A percentile compares a stretch with the other conserved stretches of the same genome.
phyloP scores from a whole-genome alignment of 2,329 filamentous ascomycete genomes.

The Blastomyces silverae region DNA sequence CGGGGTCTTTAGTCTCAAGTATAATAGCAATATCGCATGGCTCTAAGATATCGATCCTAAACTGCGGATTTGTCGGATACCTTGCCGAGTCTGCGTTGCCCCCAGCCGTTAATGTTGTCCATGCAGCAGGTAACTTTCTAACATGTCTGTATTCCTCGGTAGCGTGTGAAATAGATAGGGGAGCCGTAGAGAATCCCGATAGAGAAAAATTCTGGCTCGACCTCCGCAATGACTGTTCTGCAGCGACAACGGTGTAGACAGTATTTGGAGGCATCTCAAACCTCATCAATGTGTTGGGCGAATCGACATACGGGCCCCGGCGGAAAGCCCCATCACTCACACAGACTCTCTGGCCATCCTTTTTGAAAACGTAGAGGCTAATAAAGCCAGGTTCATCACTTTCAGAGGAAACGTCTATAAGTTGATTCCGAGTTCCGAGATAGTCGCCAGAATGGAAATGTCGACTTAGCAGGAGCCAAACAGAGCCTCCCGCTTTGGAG shows the following conservation, averaged over 20 bases:
- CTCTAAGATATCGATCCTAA: slow-evolving; percentile 53
- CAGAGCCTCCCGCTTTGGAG: slow-evolving; percentile 50
- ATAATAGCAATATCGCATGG: slow-evolving; percentile 63
- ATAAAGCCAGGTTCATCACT: slow-evolving; percentile 68
- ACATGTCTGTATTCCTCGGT: slow-evolving; percentile 53
- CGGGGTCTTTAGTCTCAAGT: slow-evolving; percentile 59
- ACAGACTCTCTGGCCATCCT: slow-evolving; percentile 63
- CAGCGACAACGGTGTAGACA: slow-evolving; percentile 60
- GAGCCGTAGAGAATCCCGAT: slow-evolving; percentile 65
- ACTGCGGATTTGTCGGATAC: slow-evolving; percentile 86
- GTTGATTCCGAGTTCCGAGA: slow-evolving; percentile 14
- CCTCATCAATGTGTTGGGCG: slow-evolving; percentile 79
- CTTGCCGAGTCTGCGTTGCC: slow-evolving; percentile 70
- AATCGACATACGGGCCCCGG: slow-evolving; percentile 83
- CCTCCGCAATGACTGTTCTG: slow-evolving; percentile 70
- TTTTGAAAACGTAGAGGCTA: slow-evolving; percentile 73
- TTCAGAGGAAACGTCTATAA: slow-evolving; percentile 38
- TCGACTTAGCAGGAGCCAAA: slow-evolving; percentile 80
- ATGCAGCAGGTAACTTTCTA: slow-evolving; percentile 56
- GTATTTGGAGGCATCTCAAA: slow-evolving; percentile 53
- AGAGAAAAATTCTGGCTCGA: slow-evolving; percentile 77
- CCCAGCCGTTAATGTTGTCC: slow-evolving; percentile 74
- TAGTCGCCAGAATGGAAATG: slow-evolving; percentile 71
- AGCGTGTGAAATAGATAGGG: slow-evolving; percentile 57
- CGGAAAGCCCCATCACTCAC: slow-evolving; percentile 65